Conservation (phyloP, 73 alveolate genomes). For the Paramecium octaurelia region DNA sequence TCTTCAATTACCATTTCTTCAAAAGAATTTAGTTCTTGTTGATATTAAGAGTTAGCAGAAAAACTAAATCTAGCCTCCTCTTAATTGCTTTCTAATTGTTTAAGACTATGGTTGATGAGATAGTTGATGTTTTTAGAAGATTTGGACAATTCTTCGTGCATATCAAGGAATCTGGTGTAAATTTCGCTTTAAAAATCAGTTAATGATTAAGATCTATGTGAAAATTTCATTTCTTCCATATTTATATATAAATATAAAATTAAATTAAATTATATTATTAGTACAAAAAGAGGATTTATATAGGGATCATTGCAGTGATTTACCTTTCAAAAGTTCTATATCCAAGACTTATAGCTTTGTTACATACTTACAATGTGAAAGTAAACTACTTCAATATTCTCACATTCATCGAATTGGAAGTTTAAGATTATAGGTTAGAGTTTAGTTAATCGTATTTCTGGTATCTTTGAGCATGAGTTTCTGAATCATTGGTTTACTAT, state of each 20-base stretch:
- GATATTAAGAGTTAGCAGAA: background rate
- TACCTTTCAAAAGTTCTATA: background rate
- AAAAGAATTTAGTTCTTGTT: background rate
- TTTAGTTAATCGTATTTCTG: background rate
- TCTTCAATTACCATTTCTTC: background rate
- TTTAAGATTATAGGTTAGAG: background rate
- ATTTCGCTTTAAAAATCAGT: background rate
- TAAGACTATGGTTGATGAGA: background rate
- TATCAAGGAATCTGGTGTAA: background rate
- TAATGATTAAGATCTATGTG: background rate
- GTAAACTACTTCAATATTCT: background rate
- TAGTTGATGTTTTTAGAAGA: background rate
- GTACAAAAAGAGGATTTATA: background rate
- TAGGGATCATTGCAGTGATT: background rate
- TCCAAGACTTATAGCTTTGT: background rate
- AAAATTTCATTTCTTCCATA: constrained; percentile 4
- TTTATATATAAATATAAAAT: background rate
- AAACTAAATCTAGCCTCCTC: background rate
- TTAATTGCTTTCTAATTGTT: background rate
- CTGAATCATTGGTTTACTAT: background rate
- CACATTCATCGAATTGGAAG: background rate
- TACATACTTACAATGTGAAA: background rate
- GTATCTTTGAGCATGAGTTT: background rate
- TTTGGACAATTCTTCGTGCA: background rate
- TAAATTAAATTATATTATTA: background rate